Evolutionary conservation across 345 rosid species (phyloP), one percentile per base, ranked within the genome.

Genomic region (Pelargonium nanum): DNA sequence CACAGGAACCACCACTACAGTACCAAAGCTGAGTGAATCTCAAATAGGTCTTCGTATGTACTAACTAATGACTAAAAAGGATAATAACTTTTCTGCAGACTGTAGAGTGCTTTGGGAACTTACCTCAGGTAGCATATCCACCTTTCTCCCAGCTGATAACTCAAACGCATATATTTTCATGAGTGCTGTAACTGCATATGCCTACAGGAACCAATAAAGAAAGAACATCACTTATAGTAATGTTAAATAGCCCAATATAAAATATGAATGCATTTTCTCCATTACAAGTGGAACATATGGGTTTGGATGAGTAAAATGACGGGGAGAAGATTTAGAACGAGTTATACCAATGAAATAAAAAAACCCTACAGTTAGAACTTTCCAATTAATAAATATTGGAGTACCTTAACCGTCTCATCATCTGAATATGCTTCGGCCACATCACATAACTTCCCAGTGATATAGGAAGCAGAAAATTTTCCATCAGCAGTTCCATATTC

Each of bases 111-210:
- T 25, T 59, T 13, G 56, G 66, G 52, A 68, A 70, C 81, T 52
- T 53, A 89, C 97, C 97, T 93, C 99, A n/a, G 97, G 90, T 60
- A 93, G 74, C 65, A 93, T 74, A 70, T 93, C 96, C 73, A 81
- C 80, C 68, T 83, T 84, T 73, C 88, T 87, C 58, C 95, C 84
- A 59, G 89, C 82, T 59, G 99, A 90, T 72, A 87, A 80, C 76
- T 87, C 97, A 75, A 83, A 89, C 28, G 95, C 88, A 76, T 75
- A 84, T 59, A 93, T 73, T 79, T 93, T 93, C 96, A 89, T 85
- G 62, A 93, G 79, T 20, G 97, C 96, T 58, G 99, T 78, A 60
- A 87, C 78, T 19, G 97, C 96, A 72, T 89, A 93, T 45, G 90
- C 95, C 99, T 93, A 78, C 68, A 81, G 32, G 68, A 68, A 75